Evolutionary conservation across 2,329 filamentous ascomycete genomes (phyloP).

Genomic region (Aspergillus hiratsukae): DNA sequence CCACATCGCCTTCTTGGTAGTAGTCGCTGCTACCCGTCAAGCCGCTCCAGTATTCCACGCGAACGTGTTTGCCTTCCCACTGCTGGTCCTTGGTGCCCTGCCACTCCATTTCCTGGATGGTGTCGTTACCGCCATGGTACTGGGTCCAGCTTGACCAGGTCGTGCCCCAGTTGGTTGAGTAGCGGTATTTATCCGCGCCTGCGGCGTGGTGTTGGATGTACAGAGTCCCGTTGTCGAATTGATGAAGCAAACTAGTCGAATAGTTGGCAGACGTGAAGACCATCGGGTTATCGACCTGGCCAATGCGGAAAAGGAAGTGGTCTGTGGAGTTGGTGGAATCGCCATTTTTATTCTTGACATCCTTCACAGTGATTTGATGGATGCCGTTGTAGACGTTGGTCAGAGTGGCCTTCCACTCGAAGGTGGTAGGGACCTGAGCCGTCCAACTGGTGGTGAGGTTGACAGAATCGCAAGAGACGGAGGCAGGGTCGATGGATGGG

Average conservation of each 20-base stretch:
- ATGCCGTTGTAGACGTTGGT: slow-evolving; percentile 56
- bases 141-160: slow-evolving; percentile 55
- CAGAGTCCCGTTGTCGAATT: slow-evolving; percentile 38
- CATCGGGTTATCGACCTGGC: slow-evolving; percentile 54
- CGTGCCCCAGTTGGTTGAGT: slow-evolving; percentile 58
- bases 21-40: slow-evolving; percentile 57
- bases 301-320: slow-evolving; percentile 58
- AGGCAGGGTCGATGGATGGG: slow-evolving; percentile 41
- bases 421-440: slow-evolving; percentile 51
- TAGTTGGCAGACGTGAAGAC: slow-evolving; percentile 58
- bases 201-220: slow-evolving; percentile 55
- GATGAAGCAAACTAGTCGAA: slow-evolving; percentile 48
- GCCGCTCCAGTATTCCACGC: slow-evolving; percentile 59
- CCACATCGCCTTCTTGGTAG: slow-evolving; percentile 55
- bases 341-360: slow-evolving; percentile 43
- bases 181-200: slow-evolving; percentile 59
- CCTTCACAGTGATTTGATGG: slow-evolving; percentile 53
- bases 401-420: slow-evolving; percentile 51
- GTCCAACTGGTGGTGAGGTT: slow-evolving; percentile 31
- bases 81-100: slow-evolving; percentile 51
- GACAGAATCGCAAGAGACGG: slow-evolving; percentile 43
- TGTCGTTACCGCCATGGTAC: slow-evolving; percentile 49
- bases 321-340: slow-evolving; percentile 49
- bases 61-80: slow-evolving; percentile 59
- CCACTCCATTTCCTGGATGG: slow-evolving; percentile 49